These are phyloP conservation scores for Colletotrichum sp. DNA, from an alignment of 2,329 filamentous ascomycete species.

Conservation along the genomic window DNA sequence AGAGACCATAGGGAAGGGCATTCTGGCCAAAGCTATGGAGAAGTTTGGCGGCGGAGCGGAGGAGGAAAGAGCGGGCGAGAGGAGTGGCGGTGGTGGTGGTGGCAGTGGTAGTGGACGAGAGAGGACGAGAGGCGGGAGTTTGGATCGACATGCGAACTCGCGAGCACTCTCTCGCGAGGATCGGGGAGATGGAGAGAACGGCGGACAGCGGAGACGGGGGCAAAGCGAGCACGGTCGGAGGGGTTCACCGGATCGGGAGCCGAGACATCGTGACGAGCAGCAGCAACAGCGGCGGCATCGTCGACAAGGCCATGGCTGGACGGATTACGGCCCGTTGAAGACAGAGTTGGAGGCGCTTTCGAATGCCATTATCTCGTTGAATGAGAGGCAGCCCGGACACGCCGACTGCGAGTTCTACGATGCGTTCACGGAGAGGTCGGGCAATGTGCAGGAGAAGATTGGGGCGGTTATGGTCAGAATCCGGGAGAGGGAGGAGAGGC, in stretches of 20 bases:
- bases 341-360: constrained; percentile 14
- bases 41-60: not conserved
- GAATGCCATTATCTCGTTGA: constrained; percentile 13
- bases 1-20: constrained; percentile 9
- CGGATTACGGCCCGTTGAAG: constrained; percentile 6
- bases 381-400: constrained; percentile 14
- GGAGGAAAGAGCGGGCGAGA: not conserved
- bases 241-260: not conserved
- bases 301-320: not conserved
- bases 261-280: not conserved
- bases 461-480: constrained; percentile 10
- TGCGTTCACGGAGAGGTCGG: constrained; percentile 16
- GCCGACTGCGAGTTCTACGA: constrained; percentile 21
- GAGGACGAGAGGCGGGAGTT: not conserved
- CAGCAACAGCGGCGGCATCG: not conserved
- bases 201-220: not conserved
- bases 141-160: not conserved
- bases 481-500: constrained; percentile 18
- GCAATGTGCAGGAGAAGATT: constrained; percentile 14
- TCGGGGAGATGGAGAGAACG: not conserved
- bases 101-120: not conserved
- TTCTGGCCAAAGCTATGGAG: constrained; percentile 10
- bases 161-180: not conserved
- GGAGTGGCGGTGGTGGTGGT: not conserved
- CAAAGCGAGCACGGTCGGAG: not conserved